Conservation (phyloP, 768 basidiomycete species). For the Russula abietina region DNA sequence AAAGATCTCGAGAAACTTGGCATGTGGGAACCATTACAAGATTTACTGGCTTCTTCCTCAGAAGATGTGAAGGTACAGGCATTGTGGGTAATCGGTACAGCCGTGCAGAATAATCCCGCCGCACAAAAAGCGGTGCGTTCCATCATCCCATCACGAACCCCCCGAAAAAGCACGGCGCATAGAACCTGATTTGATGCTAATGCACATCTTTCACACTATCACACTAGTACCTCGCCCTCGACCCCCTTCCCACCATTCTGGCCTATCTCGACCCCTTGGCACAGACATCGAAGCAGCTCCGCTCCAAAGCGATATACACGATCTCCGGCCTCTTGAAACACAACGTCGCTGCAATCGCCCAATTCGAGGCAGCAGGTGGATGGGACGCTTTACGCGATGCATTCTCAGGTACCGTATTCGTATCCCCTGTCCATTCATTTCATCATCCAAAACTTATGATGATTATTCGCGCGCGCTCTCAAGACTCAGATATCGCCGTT, state of each 20-base stretch:
- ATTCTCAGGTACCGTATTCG: conserved; percentile 46
- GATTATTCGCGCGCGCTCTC: not conserved
- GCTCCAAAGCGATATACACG: conserved; percentile 79
- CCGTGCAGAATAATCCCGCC: conserved; percentile 82
- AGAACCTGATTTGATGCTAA: not conserved
- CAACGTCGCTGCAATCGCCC: conserved; percentile 56
- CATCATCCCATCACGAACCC: not conserved
- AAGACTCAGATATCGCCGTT: conserved; percentile 73
- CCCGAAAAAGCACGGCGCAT: not conserved
- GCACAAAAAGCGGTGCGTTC: conserved; percentile 67
- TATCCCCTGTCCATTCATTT: not conserved
- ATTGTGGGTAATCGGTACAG: conserved; percentile 85
- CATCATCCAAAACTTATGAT: too few species aligned
- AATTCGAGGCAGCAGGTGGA: conserved; percentile 48
- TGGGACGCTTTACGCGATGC: conserved; percentile 58
- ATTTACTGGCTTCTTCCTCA: conserved; percentile 53
- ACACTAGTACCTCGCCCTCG: conserved; percentile 51
- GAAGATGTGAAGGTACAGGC: conserved; percentile 60
- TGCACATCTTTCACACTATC: too few species aligned
- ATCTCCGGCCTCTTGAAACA: conserved; percentile 78
- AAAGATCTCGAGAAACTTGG: conserved; percentile 68
- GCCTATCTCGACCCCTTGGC: conserved; percentile 52
- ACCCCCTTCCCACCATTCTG: conserved; percentile 62
- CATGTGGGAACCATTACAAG: conserved; percentile 74
- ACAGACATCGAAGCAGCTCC: conserved; percentile 43